Base-by-base conservation (phyloP, 805 yeast genomes). In the Jamesozyma hellenica region DNA sequence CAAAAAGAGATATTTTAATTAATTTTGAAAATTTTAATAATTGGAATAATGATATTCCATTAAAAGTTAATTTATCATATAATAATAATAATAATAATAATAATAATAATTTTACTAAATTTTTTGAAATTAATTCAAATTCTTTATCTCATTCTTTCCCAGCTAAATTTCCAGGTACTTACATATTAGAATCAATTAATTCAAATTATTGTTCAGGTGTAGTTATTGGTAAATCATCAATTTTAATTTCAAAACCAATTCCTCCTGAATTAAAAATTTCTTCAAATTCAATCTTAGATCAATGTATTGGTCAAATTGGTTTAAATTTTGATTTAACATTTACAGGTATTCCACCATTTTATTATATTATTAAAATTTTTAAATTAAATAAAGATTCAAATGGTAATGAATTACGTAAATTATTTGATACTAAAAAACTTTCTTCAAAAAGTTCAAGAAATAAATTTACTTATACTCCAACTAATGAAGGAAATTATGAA, bases 261-360 rank as follows among this genome's bases (percentile, higher is more conserved):
- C 70, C 71, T 28, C 80, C 82, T 9, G 52, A 63, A 17, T 44
- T 77, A 18, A 47, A 56, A 3, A 68, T 74, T 13, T 55, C 50
- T 21, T 59, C 70, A 3, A 56, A 58, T 9, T 64, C 90, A 3
- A 75, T 90, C 2, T 67, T 76, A 19, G 97, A 90, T 52, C 75
- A 81, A 36, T 92, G 99, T 64, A 82, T 92, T 25, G 98, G 98
- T 0, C 85, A 87, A 34, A 79, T 86, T 8, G 98, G 96, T 0
- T 76, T 87, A 43, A 68, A 71, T 26, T 86, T 85, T 45, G 83
- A 79, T 37, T 67, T 88, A 42, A 60, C 70, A 0, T 67, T 81
- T 38, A 64, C 72, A 4, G 97, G 98, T 14, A 74, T 78, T 23
- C 82, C 95, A 0, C 96, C 97, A 1, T 92, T 82, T 63, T 70